Percentiles rank a stretch among this genome's conserved stretches.
phyloP scores from a whole-genome alignment of 495 filamentous ascomycete species.

The Talaromyces wortmannii region DNA sequence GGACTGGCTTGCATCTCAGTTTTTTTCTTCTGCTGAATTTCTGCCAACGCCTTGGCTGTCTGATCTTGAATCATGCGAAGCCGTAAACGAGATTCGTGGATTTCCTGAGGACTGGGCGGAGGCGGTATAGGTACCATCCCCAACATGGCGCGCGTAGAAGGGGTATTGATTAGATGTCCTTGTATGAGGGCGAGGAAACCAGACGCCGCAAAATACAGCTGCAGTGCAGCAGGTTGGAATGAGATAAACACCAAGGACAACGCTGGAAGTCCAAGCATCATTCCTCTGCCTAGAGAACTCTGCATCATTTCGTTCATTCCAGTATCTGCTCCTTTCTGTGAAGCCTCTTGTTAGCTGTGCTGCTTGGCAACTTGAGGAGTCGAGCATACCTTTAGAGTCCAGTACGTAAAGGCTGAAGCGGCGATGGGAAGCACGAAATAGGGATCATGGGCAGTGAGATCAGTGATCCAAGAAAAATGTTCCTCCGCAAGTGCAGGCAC shows the following conservation, averaged over 20 bases:
- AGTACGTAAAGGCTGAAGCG: conserved; percentile 40
- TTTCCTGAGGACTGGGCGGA: too few species aligned
- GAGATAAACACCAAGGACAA: conserved; percentile 55
- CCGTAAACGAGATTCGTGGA: too few species aligned
- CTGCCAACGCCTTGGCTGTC: conserved; percentile 5
- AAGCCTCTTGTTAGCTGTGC: background rate
- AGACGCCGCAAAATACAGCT: conserved; percentile 62
- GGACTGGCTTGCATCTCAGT: background rate
- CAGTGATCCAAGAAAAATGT: conserved; percentile 67
- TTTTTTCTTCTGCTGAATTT: background rate
- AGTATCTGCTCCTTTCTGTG: conserved; percentile 47
- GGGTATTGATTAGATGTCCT: conserved; percentile 38
- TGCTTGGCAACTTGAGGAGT: background rate
- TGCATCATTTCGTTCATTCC: conserved; percentile 23
- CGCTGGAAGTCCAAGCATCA: conserved; percentile 53
- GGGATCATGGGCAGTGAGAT: conserved; percentile 76
- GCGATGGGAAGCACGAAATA: conserved; percentile 61
- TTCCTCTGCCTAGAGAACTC: conserved; percentile 30
- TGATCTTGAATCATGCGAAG: conserved; percentile 18
- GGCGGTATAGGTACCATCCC: background rate
- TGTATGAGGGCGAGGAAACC: conserved; percentile 52
- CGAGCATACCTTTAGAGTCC: conserved; percentile 50
- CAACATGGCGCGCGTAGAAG: background rate
- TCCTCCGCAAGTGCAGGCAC: conserved; percentile 70
- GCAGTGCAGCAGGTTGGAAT: conserved; percentile 60